Evolutionary conservation across 768 basidiomycete species (phyloP).

Genomic region (Neoboletus brunneissimus): DNA sequence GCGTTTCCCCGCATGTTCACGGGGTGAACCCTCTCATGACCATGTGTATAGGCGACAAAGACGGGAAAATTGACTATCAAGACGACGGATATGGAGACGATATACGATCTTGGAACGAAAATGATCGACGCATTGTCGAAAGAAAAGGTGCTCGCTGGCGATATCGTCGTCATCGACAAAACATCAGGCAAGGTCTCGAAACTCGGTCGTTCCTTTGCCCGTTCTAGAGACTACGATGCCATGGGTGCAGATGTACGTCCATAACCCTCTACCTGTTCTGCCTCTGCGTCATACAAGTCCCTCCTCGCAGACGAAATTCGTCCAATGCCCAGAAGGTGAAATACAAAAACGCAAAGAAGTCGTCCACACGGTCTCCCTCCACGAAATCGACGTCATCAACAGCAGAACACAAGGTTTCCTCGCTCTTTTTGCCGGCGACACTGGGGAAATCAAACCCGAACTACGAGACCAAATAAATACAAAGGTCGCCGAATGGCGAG

Average conservation of each 20-base stretch:
- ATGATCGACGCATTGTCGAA: slow-evolving; percentile 98
- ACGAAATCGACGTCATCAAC: slow-evolving; percentile 99
- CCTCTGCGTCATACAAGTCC: background rate
- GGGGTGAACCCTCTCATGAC: background rate
- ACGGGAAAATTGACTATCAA: slow-evolving; percentile 97
- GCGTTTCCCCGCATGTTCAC: slow-evolving; percentile 18
- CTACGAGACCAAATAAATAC: slow-evolving; percentile 94
- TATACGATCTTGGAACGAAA: slow-evolving; percentile 97
- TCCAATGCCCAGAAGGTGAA: slow-evolving; percentile 97
- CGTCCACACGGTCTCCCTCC: slow-evolving; percentile 94
- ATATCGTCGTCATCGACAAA: slow-evolving; percentile 96
- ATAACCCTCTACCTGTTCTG: background rate
- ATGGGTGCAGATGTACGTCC: slow-evolving; percentile 94
- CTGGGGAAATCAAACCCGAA: slow-evolving; percentile 98
- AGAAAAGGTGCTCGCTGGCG: slow-evolving; percentile 94
- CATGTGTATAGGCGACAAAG: slow-evolving; percentile 75
- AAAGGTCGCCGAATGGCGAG: slow-evolving; percentile 96
- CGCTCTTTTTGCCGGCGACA: slow-evolving; percentile 92
- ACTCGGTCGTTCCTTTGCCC: slow-evolving; percentile 93
- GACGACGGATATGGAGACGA: slow-evolving; percentile 99
- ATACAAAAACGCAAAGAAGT: slow-evolving; percentile 97
- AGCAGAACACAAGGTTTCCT: slow-evolving; percentile 98
- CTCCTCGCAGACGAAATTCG: slow-evolving; percentile 81
- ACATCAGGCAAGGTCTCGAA: slow-evolving; percentile 96
- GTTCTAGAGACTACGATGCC: slow-evolving; percentile 96